These are phyloP conservation scores for Fonsecaea pedrosoi DNA, from an alignment of 2,329 filamentous ascomycete genomes.

Conservation along the genomic window DNA sequence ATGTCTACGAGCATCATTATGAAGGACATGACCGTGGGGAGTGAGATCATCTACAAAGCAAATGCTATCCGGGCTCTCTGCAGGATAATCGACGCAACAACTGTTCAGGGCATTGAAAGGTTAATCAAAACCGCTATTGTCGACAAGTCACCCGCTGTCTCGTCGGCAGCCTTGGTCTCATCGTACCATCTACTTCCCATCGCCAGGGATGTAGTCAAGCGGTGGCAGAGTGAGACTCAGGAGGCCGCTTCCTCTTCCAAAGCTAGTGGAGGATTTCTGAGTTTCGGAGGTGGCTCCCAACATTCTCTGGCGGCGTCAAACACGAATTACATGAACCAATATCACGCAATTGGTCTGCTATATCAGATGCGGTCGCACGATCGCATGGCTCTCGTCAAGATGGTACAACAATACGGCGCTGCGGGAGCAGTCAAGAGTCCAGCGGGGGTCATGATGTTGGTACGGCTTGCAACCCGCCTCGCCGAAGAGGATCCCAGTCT, in stretches of 20 bases:
- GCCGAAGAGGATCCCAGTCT: constrained; percentile 90
- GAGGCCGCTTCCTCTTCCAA: constrained; percentile 92
- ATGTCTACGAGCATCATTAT: constrained; percentile 99
- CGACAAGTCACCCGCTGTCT: constrained; percentile 97
- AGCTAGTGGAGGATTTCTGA: constrained; percentile 87
- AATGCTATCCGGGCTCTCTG: constrained; percentile 96
- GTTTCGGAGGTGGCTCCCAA: constrained; percentile 81
- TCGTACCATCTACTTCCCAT: constrained; percentile 98
- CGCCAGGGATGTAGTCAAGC: constrained; percentile 89
- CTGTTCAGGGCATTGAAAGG: constrained; percentile 95
- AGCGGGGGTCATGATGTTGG: constrained; percentile 88
- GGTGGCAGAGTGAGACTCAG: constrained; percentile 98
- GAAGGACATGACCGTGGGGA: constrained; percentile 97
- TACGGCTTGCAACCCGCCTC: constrained; percentile 88
- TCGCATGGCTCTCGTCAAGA: constrained; percentile 97
- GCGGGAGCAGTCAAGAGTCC: constrained; percentile 94
- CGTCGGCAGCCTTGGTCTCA: constrained; percentile 92
- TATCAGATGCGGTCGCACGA: constrained; percentile 99
- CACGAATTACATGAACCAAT: constrained; percentile 97
- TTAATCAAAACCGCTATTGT: constrained; percentile 99
- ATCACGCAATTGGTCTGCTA: constrained; percentile 94
- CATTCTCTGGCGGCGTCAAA: constrained; percentile 74
- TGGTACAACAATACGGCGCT: constrained; percentile 98
- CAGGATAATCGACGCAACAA: constrained; percentile 95
- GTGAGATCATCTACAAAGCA: constrained; percentile 89